Base-by-base conservation (phyloP, 2,329 filamentous ascomycete species). In the Trematosphaeria pertusa region DNA sequence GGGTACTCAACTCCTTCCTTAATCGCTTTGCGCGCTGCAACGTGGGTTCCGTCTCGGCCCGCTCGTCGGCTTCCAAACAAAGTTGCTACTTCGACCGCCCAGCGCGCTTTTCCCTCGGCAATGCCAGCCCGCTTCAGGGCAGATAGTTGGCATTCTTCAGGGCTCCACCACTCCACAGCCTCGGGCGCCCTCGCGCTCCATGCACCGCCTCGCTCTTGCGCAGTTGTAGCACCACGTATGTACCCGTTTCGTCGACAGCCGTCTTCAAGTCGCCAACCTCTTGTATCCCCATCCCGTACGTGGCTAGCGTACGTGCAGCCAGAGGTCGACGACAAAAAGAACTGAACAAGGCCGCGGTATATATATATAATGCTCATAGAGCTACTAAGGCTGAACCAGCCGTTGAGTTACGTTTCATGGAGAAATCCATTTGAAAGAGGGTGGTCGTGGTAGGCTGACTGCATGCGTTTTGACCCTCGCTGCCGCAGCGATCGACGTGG, bases 271-370 rank as follows among this genome's bases (percentile, higher is more conserved):
- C 67, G 1, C 65, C 70, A 3, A 81, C 60, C 1, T 61, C 61
- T 3, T 70, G 64, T 8, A 70, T 63, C 4, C 71, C 70, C 40
- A 77, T 69, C 1, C 67, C 65, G 15, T 70, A 67, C 1, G 54
- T 52, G 0, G 70, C 61, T 2, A 78, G 53, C 1, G 69, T 73
- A 41, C 65, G 66, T 4, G 73, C 57, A 1, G 70, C 65, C 0
- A 78, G 78, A 33, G 58, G 65, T 0, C 78, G 72, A 18, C 79
- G 70, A 48, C 78, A 82, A 62, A 81, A 81, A 1, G 79, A 78
- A 47, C 78, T 81, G 2, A 59, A 67, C 4, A 82, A 72, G 0
- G 79, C 77, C 0, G 78, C 75, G 0, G 75, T 57, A 48, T 81
- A 80, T 57, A 81, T 72, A 10, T n/a, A n/a, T n/a, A n/a, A 80